Evolutionary conservation across 2,329 filamentous ascomycete genomes (phyloP), one percentile per base, ranked within the genome.

Genomic region (Botrytis tulipae): DNA sequence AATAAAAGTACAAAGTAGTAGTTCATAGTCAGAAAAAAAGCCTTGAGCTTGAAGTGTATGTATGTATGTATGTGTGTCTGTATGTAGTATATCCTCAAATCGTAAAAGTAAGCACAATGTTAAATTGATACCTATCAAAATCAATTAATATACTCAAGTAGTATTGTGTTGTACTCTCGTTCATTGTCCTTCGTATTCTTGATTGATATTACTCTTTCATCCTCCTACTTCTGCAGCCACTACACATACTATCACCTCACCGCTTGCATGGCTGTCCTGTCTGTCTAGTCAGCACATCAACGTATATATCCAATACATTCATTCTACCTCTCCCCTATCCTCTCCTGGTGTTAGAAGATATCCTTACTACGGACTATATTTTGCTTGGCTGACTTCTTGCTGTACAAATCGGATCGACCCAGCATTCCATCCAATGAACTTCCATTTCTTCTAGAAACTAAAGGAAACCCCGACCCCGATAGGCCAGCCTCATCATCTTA

Each of bases 401-500:
- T 68, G 65, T 68, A 57, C 48, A 68, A 68, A 68, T 68, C 35
- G 54, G 40, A 61, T 70, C 51, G 67, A 12, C 40, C 54, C 40
- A 61, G 32, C 25, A 46, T 46, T 37, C 7, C 20, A 61, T 12
- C 67, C 67, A 70, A 70, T 70, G 0, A 61, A 20, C 44, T 35
- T 35, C 22, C 51, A 22, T 46, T 20, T 61, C 37, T 46, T 60
- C 51, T 40, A 69, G 44, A 44, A 61, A 70, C 25, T 46, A 61
- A 61, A 32, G 44, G 20, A 59, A 61, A 7, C 37, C 51, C 54
- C 12, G 22, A 35, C 37, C 54, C 22, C 32, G 51, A 70, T 70
- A 70, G 67, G 67, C n/a, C 67, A 70, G 67, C 54, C 67, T 70
- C 67, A 70, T 70, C 54, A 70, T 14, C 67, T 59, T 61, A 61